Evolutionary conservation across 2,329 filamentous ascomycete genomes (phyloP).

Genomic region (Clarireedia homoeocarpa): DNA sequence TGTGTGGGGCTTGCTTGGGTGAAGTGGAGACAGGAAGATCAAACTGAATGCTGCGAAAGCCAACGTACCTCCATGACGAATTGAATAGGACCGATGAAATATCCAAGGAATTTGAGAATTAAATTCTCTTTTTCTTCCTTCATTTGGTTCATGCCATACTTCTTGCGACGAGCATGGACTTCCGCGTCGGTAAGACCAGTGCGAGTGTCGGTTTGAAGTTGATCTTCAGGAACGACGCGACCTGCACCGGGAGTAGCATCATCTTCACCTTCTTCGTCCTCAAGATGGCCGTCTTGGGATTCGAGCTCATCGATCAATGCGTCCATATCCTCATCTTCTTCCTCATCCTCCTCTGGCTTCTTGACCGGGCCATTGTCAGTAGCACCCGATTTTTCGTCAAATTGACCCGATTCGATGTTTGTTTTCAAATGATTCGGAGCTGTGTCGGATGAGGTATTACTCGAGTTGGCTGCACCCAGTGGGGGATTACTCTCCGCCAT

Average conservation of each 20-base stretch:
- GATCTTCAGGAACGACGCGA: constrained; percentile 61
- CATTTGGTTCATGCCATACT: constrained; percentile 82
- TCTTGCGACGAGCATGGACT: constrained; percentile 55
- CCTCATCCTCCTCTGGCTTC: constrained; percentile 43
- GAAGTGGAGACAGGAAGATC: constrained; percentile 1
- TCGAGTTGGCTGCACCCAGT: constrained; percentile 14
- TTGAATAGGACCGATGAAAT: constrained; percentile 84
- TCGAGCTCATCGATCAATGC: constrained; percentile 82
- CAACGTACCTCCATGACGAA: constrained; percentile 81
- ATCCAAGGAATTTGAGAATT: constrained; percentile 71
- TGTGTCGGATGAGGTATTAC: constrained; percentile 13
- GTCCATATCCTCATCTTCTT: constrained; percentile 79
- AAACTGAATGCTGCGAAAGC: constrained; percentile 12
- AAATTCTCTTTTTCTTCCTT: constrained; percentile 85
- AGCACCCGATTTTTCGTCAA: constrained; percentile 50
- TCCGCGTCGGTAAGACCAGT: constrained; percentile 66
- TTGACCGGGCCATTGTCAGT: constrained; percentile 29
- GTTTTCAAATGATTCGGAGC: constrained; percentile 41
- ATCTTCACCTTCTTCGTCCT: constrained; percentile 52
- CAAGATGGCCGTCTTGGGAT: constrained; percentile 63
- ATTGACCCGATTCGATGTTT: constrained; percentile 56
- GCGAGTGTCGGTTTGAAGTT: constrained; percentile 68
- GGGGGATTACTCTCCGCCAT: constrained; percentile 18
- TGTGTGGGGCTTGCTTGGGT: background rate
- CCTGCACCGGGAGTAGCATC: constrained; percentile 45